Evolutionary conservation across 2,329 filamentous ascomycete genomes (phyloP), one percentile per base, ranked within the genome.

Genomic region (Cryphonectria japonica): DNA sequence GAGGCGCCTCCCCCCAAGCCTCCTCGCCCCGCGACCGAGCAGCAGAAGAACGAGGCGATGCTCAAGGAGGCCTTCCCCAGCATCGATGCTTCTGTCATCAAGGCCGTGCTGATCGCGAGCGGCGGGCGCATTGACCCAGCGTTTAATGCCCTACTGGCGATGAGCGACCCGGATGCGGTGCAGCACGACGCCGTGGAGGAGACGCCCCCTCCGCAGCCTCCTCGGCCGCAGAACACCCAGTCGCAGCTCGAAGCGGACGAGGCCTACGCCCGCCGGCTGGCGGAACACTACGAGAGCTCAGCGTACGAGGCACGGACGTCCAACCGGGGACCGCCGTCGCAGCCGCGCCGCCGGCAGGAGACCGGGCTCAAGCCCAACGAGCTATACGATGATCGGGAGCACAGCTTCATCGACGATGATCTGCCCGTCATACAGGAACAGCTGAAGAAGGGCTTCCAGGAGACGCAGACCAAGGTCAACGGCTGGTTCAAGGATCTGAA

Each of bases 401-500:
- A 92, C 78, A 98, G 89, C 83, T 99, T 99, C 81, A 89, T 98
- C 76, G 96, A 99, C 76, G 96, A 99, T 77, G 96, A 99, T 76
- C 88, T 99, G 19, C 95, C 96, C 1, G 90, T 95, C 66, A 98
- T 99, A 78, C 91, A 91, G 75, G 94, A 97, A 79, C 98, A 97
- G 78, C 88, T 99, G 76, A 92, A 92, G 79, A 97, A 98, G 83
- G 96, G 96, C 4, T 99, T 99, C 82, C 78, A 94, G 69, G 95
- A 99, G 78, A 98, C 96, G 1, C 96, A 98, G 83, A 91, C 89
- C 69, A 97, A 93, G 78, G 93, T 99, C 76, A 98, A 97, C 83
- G 88, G 89, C 66, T 98, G 95, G 95, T 94, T 99, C 76, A 92
- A 89, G 66, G 94, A 90, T 74, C 85, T 99, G 79, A 96, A 93